These are phyloP conservation scores for Pythium phragmiticola DNA, from an alignment of 352 stramenopile species.

Conservation along the genomic window DNA sequence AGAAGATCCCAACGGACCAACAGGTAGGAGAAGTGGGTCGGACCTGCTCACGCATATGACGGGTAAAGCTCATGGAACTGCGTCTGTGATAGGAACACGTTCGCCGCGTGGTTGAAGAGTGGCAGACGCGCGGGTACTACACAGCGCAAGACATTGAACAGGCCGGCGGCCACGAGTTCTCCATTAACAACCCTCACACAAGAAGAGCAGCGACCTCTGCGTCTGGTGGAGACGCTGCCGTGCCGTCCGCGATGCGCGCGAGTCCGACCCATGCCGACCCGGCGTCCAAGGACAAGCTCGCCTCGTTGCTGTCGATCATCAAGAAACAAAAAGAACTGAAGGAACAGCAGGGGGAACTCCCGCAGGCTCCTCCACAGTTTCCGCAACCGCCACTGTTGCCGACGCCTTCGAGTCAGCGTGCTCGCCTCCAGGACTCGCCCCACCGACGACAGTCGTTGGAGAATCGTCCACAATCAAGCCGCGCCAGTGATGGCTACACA, in stretches of 20 bases:
- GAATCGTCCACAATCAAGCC: slow-evolving; percentile 2
- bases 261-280: slow-evolving; percentile 25
- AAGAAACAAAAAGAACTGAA: slow-evolving; percentile 79
- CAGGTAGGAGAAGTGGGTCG: slow-evolving; percentile 38
- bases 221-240: neutral
- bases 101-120: slow-evolving; percentile 74
- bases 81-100: slow-evolving; percentile 45
- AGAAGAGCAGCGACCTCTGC: neutral
- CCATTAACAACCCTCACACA: slow-evolving; percentile 21
- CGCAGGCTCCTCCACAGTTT: neutral
- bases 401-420: neutral
- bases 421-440: neutral
- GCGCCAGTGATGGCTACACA: slow-evolving; percentile 4
- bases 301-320: slow-evolving; percentile 78
- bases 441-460: slow-evolving; percentile 3
- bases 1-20: slow-evolving; percentile 58
- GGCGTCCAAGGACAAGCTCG: slow-evolving; percentile 38
- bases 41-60: neutral
- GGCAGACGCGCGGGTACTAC: slow-evolving; percentile 73
- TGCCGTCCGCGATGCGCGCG: neutral
- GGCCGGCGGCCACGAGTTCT: slow-evolving; percentile 46
- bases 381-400: slow-evolving; percentile 11
- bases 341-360: slow-evolving; percentile 22
- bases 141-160: slow-evolving; percentile 59
- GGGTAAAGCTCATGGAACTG: slow-evolving; percentile 4